Conservation (phyloP, 116 monocot species). For the Cymodocea nodosa region DNA sequence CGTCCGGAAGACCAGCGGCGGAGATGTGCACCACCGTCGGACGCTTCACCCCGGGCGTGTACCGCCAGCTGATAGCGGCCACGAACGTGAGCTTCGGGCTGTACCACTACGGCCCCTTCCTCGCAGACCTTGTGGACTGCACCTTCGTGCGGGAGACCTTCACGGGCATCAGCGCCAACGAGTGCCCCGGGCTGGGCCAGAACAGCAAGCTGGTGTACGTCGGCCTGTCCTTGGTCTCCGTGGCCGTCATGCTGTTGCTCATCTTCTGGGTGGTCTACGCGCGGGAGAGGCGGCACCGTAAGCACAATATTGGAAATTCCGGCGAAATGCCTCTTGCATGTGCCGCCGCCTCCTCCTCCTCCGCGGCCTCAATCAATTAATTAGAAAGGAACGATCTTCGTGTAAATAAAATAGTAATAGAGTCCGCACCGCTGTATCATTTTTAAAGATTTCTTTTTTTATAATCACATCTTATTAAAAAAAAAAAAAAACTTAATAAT, state of each 20-base stretch:
- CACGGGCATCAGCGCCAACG: conserved; percentile 26
- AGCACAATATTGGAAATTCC: conserved; percentile 15
- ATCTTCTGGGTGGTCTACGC: conserved; percentile 83
- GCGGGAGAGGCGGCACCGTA: conserved; percentile 52
- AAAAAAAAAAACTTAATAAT: no score
- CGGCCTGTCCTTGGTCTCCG: conserved; percentile 59
- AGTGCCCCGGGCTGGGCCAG: conserved; percentile 54
- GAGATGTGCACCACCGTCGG: conserved; percentile 53
- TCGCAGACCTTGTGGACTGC: conserved; percentile 55
- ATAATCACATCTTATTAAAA: no score
- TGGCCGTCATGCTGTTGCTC: conserved; percentile 67
- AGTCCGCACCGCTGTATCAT: no score
- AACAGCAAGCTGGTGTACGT: conserved; percentile 54
- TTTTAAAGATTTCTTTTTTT: no score
- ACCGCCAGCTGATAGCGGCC: conserved; percentile 45
- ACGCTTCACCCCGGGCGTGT: conserved; percentile 56
- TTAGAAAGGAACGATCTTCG: no score
- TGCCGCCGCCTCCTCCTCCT: no score
- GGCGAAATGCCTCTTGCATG: no score
- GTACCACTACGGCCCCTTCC: conserved; percentile 69
- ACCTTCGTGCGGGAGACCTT: conserved; percentile 71
- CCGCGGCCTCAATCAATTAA: no score
- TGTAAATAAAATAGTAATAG: no score
- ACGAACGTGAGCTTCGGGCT: conserved; percentile 38
- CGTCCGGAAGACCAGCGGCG: conserved; percentile 8